These are phyloP conservation scores for Dentipellis sp. DNA, from an alignment of 768 basidiomycete species.

Conservation along the genomic window DNA sequence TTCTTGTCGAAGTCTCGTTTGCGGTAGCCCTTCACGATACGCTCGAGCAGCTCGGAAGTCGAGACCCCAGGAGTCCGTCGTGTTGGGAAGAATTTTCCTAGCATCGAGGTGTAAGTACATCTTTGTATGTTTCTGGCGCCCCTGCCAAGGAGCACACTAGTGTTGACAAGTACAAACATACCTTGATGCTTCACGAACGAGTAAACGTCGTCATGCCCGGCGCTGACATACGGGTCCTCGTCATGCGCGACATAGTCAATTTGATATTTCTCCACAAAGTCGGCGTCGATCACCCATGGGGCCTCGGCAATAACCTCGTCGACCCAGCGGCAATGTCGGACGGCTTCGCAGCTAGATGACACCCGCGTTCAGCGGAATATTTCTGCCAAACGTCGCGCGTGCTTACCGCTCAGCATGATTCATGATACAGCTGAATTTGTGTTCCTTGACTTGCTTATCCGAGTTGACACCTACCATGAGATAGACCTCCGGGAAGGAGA, in stretches of 20 bases:
- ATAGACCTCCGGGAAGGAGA: constrained; percentile 84
- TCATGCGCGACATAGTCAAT: constrained; percentile 99
- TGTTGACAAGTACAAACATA: constrained; percentile 22
- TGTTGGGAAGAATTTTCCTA: constrained; percentile 93
- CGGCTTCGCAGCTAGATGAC: constrained; percentile 61
- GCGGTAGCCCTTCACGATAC: constrained; percentile 84
- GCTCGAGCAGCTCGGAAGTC: constrained; percentile 86
- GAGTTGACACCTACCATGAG: constrained; percentile 91
- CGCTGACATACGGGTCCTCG: constrained; percentile 76
- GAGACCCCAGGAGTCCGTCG: constrained; percentile 91
- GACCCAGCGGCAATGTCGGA: constrained; percentile 96
- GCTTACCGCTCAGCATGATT: constrained; percentile 74
- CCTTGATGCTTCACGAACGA: constrained; percentile 72
- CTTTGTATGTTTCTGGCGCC: no score
- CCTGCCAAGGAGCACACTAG: no score
- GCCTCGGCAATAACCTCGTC: constrained; percentile 87
- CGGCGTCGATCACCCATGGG: constrained; percentile 83
- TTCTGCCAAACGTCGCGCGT: not conserved
- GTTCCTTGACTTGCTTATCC: constrained; percentile 66
- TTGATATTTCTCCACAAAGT: constrained; percentile 73
- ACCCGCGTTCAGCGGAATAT: not conserved
- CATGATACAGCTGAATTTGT: constrained; percentile 86
- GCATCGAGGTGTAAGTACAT: not conserved
- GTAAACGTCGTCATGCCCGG: constrained; percentile 84
- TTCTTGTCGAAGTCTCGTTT: constrained; percentile 83